A percentile compares a stretch with the other conserved stretches of the same genome.
Evolutionary conservation across 192 early-diverging fungal species (phyloP).

Genomic region (Coemansia sp.): DNA sequence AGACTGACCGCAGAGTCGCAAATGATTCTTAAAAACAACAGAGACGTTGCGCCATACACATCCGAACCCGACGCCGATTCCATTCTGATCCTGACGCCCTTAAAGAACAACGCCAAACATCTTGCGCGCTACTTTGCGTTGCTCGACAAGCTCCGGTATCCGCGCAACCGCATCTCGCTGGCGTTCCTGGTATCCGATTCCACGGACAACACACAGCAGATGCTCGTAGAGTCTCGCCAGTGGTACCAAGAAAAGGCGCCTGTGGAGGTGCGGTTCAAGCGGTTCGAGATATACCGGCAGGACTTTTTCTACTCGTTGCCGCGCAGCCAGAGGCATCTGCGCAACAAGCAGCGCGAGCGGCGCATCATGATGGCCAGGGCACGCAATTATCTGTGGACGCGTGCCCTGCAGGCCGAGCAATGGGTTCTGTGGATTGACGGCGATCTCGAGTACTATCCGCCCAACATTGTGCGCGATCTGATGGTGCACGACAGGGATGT

Average conservation of each 20-base stretch:
- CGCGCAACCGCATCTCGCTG: slow-evolving; percentile 64
- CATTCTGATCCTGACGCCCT: slow-evolving; percentile 66
- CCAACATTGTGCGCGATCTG: slow-evolving; percentile 60
- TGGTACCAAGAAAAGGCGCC: slow-evolving; percentile 53
- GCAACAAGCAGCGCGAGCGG: slow-evolving; percentile 61
- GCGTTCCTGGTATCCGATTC: slow-evolving; percentile 71
- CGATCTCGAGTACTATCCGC: slow-evolving; percentile 70
- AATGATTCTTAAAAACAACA: slow-evolving; percentile 33
- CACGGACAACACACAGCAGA: slow-evolving; percentile 60
- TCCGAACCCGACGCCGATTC: slow-evolving; percentile 39
- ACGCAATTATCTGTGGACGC: slow-evolving; percentile 64
- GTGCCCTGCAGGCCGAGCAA: slow-evolving; percentile 61
- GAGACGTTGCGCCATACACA: slow-evolving; percentile 28
- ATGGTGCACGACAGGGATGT: slow-evolving; percentile 70
- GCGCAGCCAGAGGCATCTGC: slow-evolving; percentile 62
- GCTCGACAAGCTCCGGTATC: slow-evolving; percentile 61
- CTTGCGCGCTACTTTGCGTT: slow-evolving; percentile 66
- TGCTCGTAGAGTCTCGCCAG: slow-evolving; percentile 44
- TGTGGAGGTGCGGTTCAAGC: slow-evolving; percentile 55
- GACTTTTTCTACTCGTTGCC: slow-evolving; percentile 57
- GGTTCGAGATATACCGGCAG: slow-evolving; percentile 65
- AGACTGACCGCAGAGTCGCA: slow-evolving; percentile 29
- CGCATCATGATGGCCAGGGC: slow-evolving; percentile 64
- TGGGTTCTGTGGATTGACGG: slow-evolving; percentile 80
- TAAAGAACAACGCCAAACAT: slow-evolving; percentile 64